Percentiles rank a stretch among this genome's conserved stretches.
phyloP scores from a whole-genome alignment of 2,329 filamentous ascomycete genomes.

The Xylaria sp. region DNA sequence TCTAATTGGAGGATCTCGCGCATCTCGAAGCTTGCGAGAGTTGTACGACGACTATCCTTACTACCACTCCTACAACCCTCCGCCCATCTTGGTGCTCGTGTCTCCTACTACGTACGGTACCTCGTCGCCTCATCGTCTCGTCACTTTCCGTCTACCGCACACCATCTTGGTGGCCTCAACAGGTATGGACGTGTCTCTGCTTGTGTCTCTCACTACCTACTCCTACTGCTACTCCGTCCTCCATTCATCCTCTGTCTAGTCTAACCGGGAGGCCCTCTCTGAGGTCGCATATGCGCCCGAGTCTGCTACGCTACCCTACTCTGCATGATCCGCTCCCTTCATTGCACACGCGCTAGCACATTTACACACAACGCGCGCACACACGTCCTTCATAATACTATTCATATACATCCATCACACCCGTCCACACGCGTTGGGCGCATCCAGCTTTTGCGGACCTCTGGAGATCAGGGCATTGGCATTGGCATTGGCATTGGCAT shows the following conservation, averaged over 20 bases:
- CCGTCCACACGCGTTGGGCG: constrained; percentile 25
- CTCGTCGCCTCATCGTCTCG: constrained; percentile 24
- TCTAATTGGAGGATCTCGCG: constrained; percentile 31
- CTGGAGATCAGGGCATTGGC: constrained; percentile 24
- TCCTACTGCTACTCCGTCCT: constrained; percentile 7
- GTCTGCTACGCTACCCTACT: constrained; percentile 27
- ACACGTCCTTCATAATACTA: neutral
- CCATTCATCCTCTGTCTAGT: neutral
- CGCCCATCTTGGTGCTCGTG: constrained; percentile 22
- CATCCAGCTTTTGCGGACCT: constrained; percentile 29
- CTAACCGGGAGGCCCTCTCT: constrained; percentile 29
- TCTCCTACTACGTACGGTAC: constrained; percentile 25
- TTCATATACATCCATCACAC: constrained; percentile 7
- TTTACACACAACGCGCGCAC: neutral
- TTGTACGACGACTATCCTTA: neutral
- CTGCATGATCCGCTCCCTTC: constrained; percentile 36
- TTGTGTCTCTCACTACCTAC: neutral
- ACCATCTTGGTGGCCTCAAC: constrained; percentile 20
- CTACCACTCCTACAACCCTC: constrained; percentile 1
- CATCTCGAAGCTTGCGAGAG: constrained; percentile 22
- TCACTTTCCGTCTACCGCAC: constrained; percentile 16
- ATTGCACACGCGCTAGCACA: constrained; percentile 31
- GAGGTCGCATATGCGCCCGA: constrained; percentile 39
- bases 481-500: constrained; percentile 34
- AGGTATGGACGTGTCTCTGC: constrained; percentile 34